Percentiles rank a stretch among this genome's conserved stretches.
Evolutionary conservation across 179 eudicot genomes (phyloP).

Genomic region (Heliamphora ciliata): DNA sequence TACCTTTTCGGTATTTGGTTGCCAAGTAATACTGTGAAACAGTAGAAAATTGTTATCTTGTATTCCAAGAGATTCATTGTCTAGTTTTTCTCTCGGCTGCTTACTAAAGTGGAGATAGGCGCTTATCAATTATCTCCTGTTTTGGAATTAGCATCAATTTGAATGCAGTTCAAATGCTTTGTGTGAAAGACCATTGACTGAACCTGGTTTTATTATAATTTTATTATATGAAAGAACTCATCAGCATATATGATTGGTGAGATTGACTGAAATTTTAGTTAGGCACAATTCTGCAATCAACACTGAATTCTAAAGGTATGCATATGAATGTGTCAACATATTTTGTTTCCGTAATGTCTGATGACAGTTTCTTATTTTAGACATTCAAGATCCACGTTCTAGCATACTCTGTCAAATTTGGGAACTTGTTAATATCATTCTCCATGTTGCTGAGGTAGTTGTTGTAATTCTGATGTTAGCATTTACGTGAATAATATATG

Average conservation of each 20-base stretch:
- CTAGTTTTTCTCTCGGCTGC: no score
- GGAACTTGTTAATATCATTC: no score
- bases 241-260: not conserved
- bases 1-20: no score
- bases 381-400: not conserved
- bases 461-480: no score
- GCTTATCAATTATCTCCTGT: not conserved
- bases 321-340: no score
- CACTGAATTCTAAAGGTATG: not conserved
- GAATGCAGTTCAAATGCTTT: not conserved
- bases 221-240: no score
- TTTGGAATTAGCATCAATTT: not conserved
- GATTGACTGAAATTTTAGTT: not conserved
- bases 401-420: not conserved
- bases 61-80: no score
- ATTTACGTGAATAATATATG: no score
- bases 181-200: not conserved
- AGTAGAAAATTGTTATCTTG: not conserved
- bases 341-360: not conserved
- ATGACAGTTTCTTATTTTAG: not conserved
- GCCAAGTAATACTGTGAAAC: not conserved
- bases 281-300: not conserved
- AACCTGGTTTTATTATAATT: no score
- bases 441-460: no score
- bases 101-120: slow-evolving; percentile 2